A percentile compares a stretch with the other conserved stretches of the same genome.
phyloP scores from a whole-genome alignment of 2,329 filamentous ascomycete genomes.

The Epichloe festucae region DNA sequence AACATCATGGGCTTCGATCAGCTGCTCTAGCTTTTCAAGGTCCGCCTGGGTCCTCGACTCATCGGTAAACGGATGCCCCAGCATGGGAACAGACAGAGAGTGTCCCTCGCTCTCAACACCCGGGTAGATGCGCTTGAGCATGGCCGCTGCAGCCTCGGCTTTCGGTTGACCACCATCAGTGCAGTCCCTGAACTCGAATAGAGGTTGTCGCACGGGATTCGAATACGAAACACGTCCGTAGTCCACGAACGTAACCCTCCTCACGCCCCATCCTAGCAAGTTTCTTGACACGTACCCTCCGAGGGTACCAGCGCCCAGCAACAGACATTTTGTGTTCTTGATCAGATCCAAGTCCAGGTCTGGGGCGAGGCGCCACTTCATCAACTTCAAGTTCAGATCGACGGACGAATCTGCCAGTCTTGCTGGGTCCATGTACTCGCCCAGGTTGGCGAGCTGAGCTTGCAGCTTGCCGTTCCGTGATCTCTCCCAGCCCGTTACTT shows the following conservation, averaged over 20 bases:
- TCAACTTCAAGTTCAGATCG: conserved; percentile 90
- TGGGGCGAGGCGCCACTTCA: conserved; percentile 96
- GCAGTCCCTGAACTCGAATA: conserved; percentile 86
- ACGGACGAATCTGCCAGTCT: conserved; percentile 86
- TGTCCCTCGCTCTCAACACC: conserved; percentile 74
- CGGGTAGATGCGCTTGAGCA: conserved; percentile 76
- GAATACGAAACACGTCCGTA: conserved; percentile 90
- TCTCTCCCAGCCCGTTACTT: conserved; percentile 91
- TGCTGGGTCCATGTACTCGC: conserved; percentile 84
- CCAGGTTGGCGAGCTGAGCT: conserved; percentile 67
- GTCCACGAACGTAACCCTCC: conserved; percentile 91
- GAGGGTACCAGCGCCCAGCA: conserved; percentile 84
- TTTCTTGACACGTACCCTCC: conserved; percentile 90
- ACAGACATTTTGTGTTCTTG: conserved; percentile 77
- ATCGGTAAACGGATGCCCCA: conserved; percentile 76
- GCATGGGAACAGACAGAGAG: conserved; percentile 83
- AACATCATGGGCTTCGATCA: conserved; percentile 78
- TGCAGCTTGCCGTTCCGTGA: conserved; percentile 66
- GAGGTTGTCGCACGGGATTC: conserved; percentile 86
- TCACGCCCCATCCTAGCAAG: conserved; percentile 88
- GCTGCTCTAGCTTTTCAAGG: conserved; percentile 57
- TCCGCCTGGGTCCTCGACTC: conserved; percentile 56
- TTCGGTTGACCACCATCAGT: conserved; percentile 74
- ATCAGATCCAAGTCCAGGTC: conserved; percentile 77
- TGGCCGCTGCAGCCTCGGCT: conserved; percentile 66